Evolutionary conservation across 2,329 filamentous ascomycete species (phyloP), one percentile per base, ranked within the genome.

Genomic region (Pseudomassariella vexata): DNA sequence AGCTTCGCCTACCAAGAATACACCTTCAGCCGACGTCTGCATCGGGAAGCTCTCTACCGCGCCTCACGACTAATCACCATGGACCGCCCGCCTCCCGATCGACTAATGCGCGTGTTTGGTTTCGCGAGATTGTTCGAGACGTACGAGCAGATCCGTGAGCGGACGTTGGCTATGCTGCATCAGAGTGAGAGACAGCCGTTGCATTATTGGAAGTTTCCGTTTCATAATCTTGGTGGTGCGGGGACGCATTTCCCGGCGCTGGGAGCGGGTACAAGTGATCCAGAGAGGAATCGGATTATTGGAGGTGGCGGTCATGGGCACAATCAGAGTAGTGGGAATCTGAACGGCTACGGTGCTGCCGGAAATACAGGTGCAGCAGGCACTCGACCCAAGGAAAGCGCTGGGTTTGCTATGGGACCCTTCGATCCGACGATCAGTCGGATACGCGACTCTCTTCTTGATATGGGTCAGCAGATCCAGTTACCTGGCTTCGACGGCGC

Each of bases 1-100:
- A 77, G 76, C 0, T 79, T 80, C 50, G 68, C 76, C 8, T 70
- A 73, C 35, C 65, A 75, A 17, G 84, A 89, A 52, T 60, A 65
- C 2, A 79, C 71, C 1, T 89, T 94, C 44, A 77, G 78, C 9
- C 75, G 84, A 6, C 71, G 82, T 5, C 62, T 94, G 5, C 82
- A 85, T 29, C 74, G 85, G 24, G 66, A 66, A 32, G 68, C 76
- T 3, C 45, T 79, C 1, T 84, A 94, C 55, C 58, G 66, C 17
- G 83, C 70, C 1, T 73, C 79, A 35, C 58, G 63, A 3, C 57
- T 89, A 2, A 63, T 85, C 3, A 60, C 52, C 10, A 64, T 66
- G 51, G 48, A 59, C 3, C 57, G 66, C 41, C 67, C 73, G 28
- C 64, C 70, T 0, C 64, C 66, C 2, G 52, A 61, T 3, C 55